A percentile compares a stretch with the other conserved stretches of the same genome.
These are phyloP conservation scores for Venturia effusa DNA, from an alignment of 2,329 filamentous ascomycete genomes.

Conservation along the genomic window DNA sequence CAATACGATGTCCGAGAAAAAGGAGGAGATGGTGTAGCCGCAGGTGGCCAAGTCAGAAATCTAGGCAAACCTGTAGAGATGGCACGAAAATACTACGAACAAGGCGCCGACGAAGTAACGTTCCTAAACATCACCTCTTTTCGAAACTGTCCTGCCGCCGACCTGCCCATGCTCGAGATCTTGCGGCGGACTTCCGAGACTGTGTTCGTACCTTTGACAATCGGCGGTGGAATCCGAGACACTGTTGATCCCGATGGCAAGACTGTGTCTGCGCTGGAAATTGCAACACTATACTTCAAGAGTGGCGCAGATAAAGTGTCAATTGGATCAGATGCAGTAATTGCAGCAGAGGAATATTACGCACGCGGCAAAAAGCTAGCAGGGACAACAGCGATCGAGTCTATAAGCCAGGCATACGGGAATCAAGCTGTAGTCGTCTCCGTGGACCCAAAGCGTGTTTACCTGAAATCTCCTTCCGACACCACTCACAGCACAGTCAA, in stretches of 20 bases:
- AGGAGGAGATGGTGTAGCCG: conserved; percentile 43
- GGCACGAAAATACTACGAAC: conserved; percentile 87
- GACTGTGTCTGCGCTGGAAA: conserved; percentile 77
- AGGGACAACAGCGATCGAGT: conserved; percentile 86
- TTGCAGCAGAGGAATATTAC: conserved; percentile 87
- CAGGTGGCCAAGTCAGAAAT: conserved; percentile 62
- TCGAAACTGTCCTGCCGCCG: conserved; percentile 83
- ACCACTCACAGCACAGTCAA: conserved; percentile 66
- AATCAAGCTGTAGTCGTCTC: conserved; percentile 95
- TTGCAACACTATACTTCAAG: conserved; percentile 95
- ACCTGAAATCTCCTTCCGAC: conserved; percentile 57
- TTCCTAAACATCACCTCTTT: conserved; percentile 99
- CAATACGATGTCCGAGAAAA: conserved; percentile 98
- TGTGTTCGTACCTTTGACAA: conserved; percentile 91
- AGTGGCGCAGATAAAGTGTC: conserved; percentile 95
- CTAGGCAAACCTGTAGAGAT: conserved; percentile 95
- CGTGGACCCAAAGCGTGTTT: conserved; percentile 86
- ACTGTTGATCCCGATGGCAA: conserved; percentile 82
- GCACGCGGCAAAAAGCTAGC: conserved; percentile 54
- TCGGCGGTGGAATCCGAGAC: conserved; percentile 91
- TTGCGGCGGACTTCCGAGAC: conserved; percentile 75
- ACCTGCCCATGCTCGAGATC: conserved; percentile 93
- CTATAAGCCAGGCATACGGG: conserved; percentile 86
- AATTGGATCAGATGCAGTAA: conserved; percentile 89
- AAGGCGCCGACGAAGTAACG: conserved; percentile 92